Conservation (phyloP, 768 basidiomycete species). For the Myochromella boudieri region DNA sequence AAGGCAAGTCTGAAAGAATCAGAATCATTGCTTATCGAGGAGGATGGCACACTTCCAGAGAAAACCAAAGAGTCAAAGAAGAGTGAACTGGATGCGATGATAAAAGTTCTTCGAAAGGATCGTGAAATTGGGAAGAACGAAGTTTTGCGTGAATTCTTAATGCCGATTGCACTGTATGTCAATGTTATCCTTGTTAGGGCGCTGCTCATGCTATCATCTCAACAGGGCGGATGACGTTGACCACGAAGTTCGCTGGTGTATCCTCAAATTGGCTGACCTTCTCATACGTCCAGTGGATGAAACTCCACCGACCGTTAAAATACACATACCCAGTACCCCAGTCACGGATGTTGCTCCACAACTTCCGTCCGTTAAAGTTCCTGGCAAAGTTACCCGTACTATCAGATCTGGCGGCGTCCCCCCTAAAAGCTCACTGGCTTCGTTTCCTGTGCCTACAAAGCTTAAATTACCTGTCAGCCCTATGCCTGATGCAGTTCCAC, state of each 20-base stretch:
- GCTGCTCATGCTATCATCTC: conserved; percentile 6
- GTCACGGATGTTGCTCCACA: conserved; percentile 59
- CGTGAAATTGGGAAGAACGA: conserved; percentile 82
- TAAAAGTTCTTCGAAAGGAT: conserved; percentile 87
- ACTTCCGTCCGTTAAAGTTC: conserved; percentile 52
- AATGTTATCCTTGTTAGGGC: conserved; percentile 22
- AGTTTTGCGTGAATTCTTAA: conserved; percentile 72
- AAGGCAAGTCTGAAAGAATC: conserved; percentile 71
- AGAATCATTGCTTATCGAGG: conserved; percentile 81
- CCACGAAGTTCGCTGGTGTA: conserved; percentile 86
- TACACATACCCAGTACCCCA: conserved; percentile 77
- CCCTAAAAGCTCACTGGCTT: conserved; percentile 39
- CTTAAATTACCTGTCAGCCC: conserved; percentile 53
- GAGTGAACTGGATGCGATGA: conserved; percentile 80
- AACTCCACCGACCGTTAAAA: conserved; percentile 80
- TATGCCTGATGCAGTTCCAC: conserved; percentile 24
- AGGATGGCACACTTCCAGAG: conserved; percentile 74
- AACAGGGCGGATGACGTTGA: conserved; percentile 73
- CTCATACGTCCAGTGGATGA: conserved; percentile 84
- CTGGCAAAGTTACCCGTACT: conserved; percentile 39
- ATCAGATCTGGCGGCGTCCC: conserved; percentile 38
- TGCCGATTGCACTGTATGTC: conserved; percentile 77
- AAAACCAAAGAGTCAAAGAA: conserved; percentile 75
- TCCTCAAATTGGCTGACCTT: conserved; percentile 90
- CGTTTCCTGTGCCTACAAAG: conserved; percentile 47